Evolutionary conservation across 1,284 basidiomycete genomes (phyloP).

Genomic region (Rhodotorula sp.): DNA sequence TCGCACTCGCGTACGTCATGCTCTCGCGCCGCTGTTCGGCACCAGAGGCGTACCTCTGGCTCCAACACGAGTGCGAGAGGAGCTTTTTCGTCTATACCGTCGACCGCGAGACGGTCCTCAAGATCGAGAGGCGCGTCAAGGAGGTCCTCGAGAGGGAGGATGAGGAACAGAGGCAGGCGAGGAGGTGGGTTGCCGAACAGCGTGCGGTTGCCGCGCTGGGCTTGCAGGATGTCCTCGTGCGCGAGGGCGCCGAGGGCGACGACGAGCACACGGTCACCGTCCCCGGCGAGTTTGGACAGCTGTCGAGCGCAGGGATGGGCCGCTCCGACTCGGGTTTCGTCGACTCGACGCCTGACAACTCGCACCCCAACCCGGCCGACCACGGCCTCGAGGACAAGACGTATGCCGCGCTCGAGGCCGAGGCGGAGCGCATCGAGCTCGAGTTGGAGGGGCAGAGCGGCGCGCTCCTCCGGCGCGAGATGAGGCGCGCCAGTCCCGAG

Average conservation of each 20-base stretch:
- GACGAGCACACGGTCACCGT: neutral
- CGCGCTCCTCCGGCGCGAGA: constrained; percentile 3
- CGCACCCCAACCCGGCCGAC: neutral
- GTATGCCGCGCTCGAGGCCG: neutral
- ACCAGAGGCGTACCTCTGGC: constrained; percentile 79
- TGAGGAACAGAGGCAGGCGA: constrained; percentile 23
- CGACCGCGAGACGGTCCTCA: constrained; percentile 54
- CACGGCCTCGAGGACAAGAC: neutral
- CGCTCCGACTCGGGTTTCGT: constrained; percentile 38
- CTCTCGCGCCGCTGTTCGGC: constrained; percentile 64
- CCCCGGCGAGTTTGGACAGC: neutral
- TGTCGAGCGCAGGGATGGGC: constrained; percentile 30
- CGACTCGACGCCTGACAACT: constrained; percentile 16
- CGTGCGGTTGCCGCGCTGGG: neutral
- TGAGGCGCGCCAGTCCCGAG: constrained; percentile 38
- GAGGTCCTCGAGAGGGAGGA: constrained; percentile 30
- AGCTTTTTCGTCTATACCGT: constrained; percentile 89
- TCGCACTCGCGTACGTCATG: constrained; percentile 88
- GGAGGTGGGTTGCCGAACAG: constrained; percentile 25
- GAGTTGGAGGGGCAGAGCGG: constrained; percentile 7
- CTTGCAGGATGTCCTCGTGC: neutral
- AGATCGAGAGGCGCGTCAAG: constrained; percentile 30
- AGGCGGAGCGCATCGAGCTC: constrained; percentile 8
- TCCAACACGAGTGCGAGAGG: constrained; percentile 61
- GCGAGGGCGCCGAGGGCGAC: neutral